Evolutionary conservation across 2,329 filamentous ascomycete genomes (phyloP).

Genomic region (Cladophialophora carrionii): DNA sequence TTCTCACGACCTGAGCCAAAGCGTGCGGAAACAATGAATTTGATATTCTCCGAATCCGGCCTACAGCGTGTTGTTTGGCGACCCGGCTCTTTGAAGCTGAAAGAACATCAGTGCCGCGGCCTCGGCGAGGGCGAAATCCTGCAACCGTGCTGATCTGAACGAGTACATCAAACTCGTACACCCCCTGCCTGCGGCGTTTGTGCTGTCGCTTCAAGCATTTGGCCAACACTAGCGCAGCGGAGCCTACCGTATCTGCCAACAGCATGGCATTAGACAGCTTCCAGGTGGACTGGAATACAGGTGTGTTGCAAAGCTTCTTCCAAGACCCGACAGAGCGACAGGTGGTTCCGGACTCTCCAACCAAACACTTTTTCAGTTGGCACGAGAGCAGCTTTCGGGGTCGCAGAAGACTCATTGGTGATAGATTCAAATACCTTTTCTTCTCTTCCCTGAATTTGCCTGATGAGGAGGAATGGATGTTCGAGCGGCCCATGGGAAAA

Average conservation of each 20-base stretch:
- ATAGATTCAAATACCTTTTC: constrained; percentile 26
- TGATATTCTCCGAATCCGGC: constrained; percentile 10
- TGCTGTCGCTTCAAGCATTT: background rate
- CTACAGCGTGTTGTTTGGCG: background rate
- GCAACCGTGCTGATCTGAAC: background rate
- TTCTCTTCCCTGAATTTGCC: constrained; percentile 11
- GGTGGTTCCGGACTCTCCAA: constrained; percentile 5
- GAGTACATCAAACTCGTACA: background rate
- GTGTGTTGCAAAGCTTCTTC: constrained; percentile 12
- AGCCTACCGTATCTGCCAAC: background rate
- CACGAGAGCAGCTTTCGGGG: constrained; percentile 8
- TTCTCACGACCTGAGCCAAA: background rate
- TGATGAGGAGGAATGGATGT: constrained; percentile 30
- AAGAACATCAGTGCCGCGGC: constrained; percentile 8
- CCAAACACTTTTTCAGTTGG: constrained; percentile 24
- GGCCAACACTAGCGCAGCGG: background rate
- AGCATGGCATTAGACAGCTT: constrained; percentile 20
- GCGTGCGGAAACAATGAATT: constrained; percentile 10
- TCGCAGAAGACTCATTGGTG: constrained; percentile 9
- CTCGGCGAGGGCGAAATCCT: background rate
- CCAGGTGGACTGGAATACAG: constrained; percentile 17
- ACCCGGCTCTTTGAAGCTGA: background rate
- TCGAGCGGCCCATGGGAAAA: constrained; percentile 26
- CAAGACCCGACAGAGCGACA: background rate
- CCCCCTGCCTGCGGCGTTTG: background rate